These are phyloP conservation scores for Phytophthora ohioensis DNA, from an alignment of 352 stramenopile species.

Conservation along the genomic window DNA sequence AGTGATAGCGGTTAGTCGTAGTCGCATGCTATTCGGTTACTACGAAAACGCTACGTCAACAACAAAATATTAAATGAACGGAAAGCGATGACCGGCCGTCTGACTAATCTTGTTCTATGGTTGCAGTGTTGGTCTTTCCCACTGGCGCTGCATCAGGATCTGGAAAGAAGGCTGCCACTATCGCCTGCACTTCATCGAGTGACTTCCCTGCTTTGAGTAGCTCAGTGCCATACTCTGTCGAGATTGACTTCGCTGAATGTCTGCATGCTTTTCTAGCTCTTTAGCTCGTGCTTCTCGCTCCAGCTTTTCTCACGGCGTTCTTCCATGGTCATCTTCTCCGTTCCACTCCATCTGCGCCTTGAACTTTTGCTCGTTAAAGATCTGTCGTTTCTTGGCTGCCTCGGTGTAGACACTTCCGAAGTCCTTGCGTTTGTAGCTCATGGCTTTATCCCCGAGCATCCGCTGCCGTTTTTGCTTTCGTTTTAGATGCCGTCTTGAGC, in stretches of 20 bases:
- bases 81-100: too few species aligned
- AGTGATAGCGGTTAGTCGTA: neutral
- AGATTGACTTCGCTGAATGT: neutral
- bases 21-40: too few species aligned
- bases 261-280: neutral
- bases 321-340: neutral
- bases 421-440: slow-evolving; percentile 3
- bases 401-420: slow-evolving; percentile 19
- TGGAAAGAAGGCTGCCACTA: neutral
- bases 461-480: neutral
- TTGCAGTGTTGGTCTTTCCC: neutral
- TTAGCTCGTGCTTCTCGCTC: slow-evolving; percentile 1
- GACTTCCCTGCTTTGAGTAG: neutral
- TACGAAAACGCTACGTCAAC: too few species aligned
- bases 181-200: neutral
- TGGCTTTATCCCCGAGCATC: slow-evolving; percentile 10
- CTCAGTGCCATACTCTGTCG: neutral
- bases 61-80: too few species aligned
- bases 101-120: neutral
- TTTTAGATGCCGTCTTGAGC: neutral
- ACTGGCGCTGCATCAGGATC: neutral
- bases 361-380: neutral
- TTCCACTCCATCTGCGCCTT: neutral
- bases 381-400: slow-evolving; percentile 1
- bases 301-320: neutral